phyloP scores from a whole-genome alignment of 352 stramenopile species.

The Phytophthora citrophthora region DNA sequence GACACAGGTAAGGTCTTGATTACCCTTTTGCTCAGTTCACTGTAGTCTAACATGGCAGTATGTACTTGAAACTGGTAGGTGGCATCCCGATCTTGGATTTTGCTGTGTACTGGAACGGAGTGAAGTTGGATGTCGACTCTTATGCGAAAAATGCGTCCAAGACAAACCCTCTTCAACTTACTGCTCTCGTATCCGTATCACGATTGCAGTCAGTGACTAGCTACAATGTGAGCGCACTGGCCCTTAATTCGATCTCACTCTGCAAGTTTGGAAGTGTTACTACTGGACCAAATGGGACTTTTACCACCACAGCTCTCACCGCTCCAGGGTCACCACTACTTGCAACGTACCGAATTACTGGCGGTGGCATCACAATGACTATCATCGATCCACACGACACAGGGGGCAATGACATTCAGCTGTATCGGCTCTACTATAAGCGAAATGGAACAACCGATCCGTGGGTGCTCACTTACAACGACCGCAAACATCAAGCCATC shows the following conservation, averaged over 20 bases:
- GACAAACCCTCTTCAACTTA: conserved; percentile 35
- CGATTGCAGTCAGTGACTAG: conserved; percentile 32
- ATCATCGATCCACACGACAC: conserved; percentile 56
- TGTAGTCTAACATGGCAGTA: not conserved
- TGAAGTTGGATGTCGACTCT: conserved; percentile 20
- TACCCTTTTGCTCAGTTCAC: not conserved
- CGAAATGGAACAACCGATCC: conserved; percentile 7
- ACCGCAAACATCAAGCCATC: conserved; percentile 24
- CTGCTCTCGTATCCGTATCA: conserved; percentile 33
- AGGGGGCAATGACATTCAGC: conserved; percentile 45
- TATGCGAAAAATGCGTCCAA: conserved; percentile 13
- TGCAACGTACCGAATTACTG: conserved; percentile 34
- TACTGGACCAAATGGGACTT: conserved; percentile 18
- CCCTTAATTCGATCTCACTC: conserved; percentile 50
- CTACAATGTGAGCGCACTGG: conserved; percentile 43
- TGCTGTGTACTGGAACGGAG: conserved; percentile 44
- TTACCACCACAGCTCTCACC: conserved; percentile 38
- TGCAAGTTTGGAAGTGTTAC: conserved; percentile 47
- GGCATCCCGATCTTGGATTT: conserved; percentile 57
- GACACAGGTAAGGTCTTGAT: conserved; percentile 44
- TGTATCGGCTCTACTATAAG: conserved; percentile 53
- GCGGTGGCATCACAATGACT: conserved; percentile 54
- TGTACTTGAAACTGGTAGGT: conserved; percentile 25
- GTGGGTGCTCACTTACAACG: conserved; percentile 51
- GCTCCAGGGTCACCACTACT: conserved; percentile 37